Base-by-base conservation (phyloP, 2,329 filamentous ascomycete genomes). In the Penicillium sp. region DNA sequence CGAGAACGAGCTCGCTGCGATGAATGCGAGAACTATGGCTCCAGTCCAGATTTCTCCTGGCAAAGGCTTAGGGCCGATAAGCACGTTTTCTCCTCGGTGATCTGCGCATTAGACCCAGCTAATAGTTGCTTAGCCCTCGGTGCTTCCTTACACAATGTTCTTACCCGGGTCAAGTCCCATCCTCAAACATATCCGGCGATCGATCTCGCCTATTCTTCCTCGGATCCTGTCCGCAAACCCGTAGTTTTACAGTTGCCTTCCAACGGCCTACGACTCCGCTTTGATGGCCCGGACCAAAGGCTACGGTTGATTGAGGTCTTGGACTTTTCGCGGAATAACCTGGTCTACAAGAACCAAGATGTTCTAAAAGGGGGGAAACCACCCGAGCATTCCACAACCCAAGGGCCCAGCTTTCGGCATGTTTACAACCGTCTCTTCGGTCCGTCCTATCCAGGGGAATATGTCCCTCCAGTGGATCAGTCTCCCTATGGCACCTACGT, bases 371-470 rank as follows among this genome's bases (percentile, higher is more conserved):
- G 56, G 15, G 42, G 47, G 10, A 66, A 66, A 45, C 45, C 57
- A 16, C 42, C 54, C 13, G 60, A 65, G 30, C 53, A 60, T 48
- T 41, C 57, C 10, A 34, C 47, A 6, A 50, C 58, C 13, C 61
- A 63, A 7, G 86, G 86, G 0, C 89, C 88, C 3, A 83, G 77
- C 11, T 95, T 95, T 61, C 77, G 83, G 42, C 86, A 93, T 62
- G 82, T 98, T 50, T 98, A 96, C 61, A 87, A 94, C 55, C 81
- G 85, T 36, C 72, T 95, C n/a, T 81, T 98, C 47, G 92, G 92
- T 0, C 89, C 89, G 12, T 93, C 90, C 0, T 96, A 94, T 60
- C 85, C 85, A 1, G 92, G 92, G 47, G 92, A 98, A 69, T 98
- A 90, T 57, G 75, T 95, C 25, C 75, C 82, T 6, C 79, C 85